Percentiles rank a stretch among this genome's conserved stretches.
Conservation (phyloP, 257 asterid genomes). For the Leptodermis oblonga region DNA sequence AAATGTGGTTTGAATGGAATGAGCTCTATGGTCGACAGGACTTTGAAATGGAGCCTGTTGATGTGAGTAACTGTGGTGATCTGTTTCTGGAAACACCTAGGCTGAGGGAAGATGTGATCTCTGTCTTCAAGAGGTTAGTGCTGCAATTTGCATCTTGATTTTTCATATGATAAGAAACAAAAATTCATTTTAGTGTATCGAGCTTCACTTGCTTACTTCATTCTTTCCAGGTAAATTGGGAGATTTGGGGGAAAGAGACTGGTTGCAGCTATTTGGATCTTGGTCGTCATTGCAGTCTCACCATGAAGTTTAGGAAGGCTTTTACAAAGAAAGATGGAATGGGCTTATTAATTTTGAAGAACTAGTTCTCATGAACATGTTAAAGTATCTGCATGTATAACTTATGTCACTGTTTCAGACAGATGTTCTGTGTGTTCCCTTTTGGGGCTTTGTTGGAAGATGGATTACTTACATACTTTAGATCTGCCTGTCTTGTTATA, state of each 20-base stretch:
- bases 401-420: background rate
- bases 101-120: conserved; percentile 55
- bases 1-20: conserved; percentile 98
- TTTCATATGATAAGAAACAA: background rate
- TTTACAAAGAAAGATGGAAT: background rate
- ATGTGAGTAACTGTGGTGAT: conserved; percentile 52
- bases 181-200: background rate
- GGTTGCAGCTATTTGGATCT: conserved; percentile 3
- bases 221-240: conserved; percentile 36
- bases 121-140: conserved; percentile 51
- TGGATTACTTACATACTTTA: no score
- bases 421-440: conserved; percentile 1
- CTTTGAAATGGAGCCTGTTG: conserved; percentile 66
- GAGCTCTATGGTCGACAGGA: conserved; percentile 49
- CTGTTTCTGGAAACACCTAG: conserved; percentile 59
- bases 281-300: background rate
- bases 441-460: background rate
- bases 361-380: background rate
- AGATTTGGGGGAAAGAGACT: background rate
- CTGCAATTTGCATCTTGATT: background rate
- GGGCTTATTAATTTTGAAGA: background rate
- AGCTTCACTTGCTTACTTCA: conserved; percentile 1
- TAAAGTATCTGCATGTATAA: background rate
- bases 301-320: conserved; percentile 1
- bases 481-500: no score